phyloP scores from a whole-genome alignment of 495 filamentous ascomycete genomes.

The Penicillium angulare region DNA sequence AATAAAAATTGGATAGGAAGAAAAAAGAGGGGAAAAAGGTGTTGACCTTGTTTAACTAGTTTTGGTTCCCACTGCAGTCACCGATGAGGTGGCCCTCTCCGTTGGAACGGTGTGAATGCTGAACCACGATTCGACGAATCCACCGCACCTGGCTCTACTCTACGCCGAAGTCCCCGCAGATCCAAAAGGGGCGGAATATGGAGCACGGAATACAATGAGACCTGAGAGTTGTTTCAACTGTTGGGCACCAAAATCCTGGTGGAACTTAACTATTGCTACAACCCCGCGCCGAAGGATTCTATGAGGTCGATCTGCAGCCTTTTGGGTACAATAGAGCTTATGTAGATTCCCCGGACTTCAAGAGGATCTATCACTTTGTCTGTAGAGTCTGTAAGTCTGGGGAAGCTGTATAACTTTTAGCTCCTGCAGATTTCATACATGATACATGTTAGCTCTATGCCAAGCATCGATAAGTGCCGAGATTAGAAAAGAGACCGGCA shows the following conservation, averaged over 20 bases:
- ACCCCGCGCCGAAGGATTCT: too few relatives aligned
- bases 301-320: too few relatives aligned
- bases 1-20: not conserved
- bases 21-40: constrained; percentile 3
- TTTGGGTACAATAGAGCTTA: too few relatives aligned
- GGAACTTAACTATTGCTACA: too few relatives aligned
- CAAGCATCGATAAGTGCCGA: not conserved
- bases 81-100: constrained; percentile 6
- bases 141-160: constrained; percentile 16
- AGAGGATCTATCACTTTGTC: too few relatives aligned
- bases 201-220: not conserved
- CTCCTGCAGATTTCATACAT: too few relatives aligned
- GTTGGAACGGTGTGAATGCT: constrained; percentile 4
- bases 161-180: constrained; percentile 9
- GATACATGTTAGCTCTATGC: not conserved
- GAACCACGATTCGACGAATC: constrained; percentile 26
- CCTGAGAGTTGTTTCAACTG: too few relatives aligned
- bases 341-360: too few relatives aligned
- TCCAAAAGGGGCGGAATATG: not conserved
- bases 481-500: not conserved
- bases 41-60: not conserved
- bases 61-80: constrained; percentile 5
- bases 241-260: not conserved
- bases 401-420: too few relatives aligned
- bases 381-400: too few relatives aligned